These are phyloP conservation scores for Aplosporella prunicola DNA, from an alignment of 2,329 filamentous ascomycete genomes.

Conservation along the genomic window DNA sequence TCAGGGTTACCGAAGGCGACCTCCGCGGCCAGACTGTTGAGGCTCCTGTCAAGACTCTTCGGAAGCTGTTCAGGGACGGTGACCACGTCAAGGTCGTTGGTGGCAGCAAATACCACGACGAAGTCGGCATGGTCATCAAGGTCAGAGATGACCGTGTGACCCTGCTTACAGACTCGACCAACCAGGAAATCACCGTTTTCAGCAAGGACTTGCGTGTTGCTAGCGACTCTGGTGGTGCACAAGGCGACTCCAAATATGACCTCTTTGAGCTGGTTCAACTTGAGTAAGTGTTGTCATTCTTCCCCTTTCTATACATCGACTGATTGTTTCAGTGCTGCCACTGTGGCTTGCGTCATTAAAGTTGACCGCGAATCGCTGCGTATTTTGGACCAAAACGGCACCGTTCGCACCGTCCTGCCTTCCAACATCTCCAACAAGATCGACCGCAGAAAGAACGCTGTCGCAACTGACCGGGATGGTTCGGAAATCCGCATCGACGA, in stretches of 20 bases:
- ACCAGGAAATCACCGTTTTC: conserved; percentile 92
- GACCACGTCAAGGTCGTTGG: conserved; percentile 99
- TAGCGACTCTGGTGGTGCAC: conserved; percentile 79
- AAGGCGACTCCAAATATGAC: conserved; percentile 77
- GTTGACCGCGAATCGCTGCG: conserved; percentile 88
- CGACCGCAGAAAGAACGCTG: conserved; percentile 69
- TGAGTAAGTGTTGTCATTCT: too few relatives aligned
- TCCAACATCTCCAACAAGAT: conserved; percentile 89
- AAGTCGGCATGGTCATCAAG: conserved; percentile 94
- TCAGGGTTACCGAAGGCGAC: conserved; percentile 74
- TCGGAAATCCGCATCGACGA: conserved; percentile 89
- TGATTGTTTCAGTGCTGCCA: too few relatives aligned
- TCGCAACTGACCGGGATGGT: conserved; percentile 86
- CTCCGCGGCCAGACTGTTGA: conserved; percentile 78
- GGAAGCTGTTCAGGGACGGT: conserved; percentile 85
- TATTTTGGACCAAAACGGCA: conserved; percentile 83
- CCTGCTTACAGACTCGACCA: conserved; percentile 82
- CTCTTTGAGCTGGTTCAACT: conserved; percentile 92
- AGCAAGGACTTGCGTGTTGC: conserved; percentile 94
- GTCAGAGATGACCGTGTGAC: conserved; percentile 90
- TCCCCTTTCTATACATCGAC: too few relatives aligned
- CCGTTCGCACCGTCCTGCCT: conserved; percentile 70
- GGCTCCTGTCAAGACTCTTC: conserved; percentile 81
- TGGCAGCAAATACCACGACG: conserved; percentile 85
- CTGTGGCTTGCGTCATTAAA: conserved; percentile 87